Conservation (phyloP, 1,284 basidiomycete genomes). For the Malassezia slooffiae region DNA sequence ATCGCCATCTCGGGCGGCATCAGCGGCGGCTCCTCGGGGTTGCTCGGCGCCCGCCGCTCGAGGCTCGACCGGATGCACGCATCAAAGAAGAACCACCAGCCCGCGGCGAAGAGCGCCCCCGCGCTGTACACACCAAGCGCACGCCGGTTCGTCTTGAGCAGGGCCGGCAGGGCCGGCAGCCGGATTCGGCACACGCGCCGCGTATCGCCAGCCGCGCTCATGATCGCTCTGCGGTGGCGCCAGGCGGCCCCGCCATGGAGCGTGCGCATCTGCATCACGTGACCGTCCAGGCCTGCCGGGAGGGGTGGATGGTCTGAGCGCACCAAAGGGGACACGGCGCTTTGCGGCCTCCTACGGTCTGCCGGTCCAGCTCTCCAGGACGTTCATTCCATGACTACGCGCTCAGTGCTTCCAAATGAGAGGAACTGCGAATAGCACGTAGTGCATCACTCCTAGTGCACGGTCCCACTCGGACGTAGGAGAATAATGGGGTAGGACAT, state of each 20-base stretch:
- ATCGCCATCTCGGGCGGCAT: no score
- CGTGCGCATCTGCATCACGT: neutral
- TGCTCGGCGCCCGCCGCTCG: slow-evolving; percentile 57
- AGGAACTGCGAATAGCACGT: no score
- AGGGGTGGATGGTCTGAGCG: neutral
- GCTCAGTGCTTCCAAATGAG: no score
- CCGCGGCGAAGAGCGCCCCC: slow-evolving; percentile 80
- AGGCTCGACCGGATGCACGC: slow-evolving; percentile 67
- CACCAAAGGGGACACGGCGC: no score
- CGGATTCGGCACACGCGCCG: slow-evolving; percentile 61
- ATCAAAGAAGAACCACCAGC: slow-evolving; percentile 91
- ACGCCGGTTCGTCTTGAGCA: slow-evolving; percentile 54
- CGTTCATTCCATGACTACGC: no score
- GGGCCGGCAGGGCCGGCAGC: slow-evolving; percentile 47
- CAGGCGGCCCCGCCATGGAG: neutral
- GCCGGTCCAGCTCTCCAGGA: no score
- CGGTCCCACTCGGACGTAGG: no score
- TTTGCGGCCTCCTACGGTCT: no score
- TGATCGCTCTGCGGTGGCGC: neutral
- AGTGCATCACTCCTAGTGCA: no score
- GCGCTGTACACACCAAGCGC: slow-evolving; percentile 79
- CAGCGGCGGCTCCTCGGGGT: slow-evolving; percentile 57
- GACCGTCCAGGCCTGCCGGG: neutral
- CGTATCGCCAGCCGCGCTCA: slow-evolving; percentile 53
- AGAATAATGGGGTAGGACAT: no score